phyloP scores from a whole-genome alignment of 164 flowering plant species.

The Piper longum region DNA sequence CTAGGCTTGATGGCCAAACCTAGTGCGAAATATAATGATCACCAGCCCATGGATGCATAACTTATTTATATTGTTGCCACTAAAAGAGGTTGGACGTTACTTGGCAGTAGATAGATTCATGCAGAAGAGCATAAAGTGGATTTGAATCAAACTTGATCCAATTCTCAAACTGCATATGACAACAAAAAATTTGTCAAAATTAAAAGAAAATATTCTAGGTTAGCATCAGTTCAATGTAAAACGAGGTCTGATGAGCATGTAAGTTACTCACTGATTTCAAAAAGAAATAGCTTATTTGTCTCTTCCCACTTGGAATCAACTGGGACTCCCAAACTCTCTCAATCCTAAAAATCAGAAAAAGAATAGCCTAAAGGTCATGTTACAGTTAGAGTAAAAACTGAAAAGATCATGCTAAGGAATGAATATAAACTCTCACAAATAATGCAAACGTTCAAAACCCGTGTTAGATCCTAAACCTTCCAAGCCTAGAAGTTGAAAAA shows the following conservation, averaged over 20 bases:
- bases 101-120: constrained; percentile 89
- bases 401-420: not conserved
- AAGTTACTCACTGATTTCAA: constrained; percentile 59
- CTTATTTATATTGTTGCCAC: too few species aligned
- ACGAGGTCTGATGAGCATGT: not conserved
- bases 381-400: not conserved
- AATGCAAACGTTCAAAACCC: constrained; percentile 96
- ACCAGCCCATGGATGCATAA: too few species aligned
- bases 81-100: constrained; percentile 20
- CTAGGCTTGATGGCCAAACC: too few species aligned
- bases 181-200: not conserved
- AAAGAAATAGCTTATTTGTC: constrained; percentile 60
- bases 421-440: constrained; percentile 36
- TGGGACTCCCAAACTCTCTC: constrained; percentile 95
- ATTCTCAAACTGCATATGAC: constrained; percentile 57
- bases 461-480: constrained; percentile 65
- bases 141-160: constrained; percentile 56
- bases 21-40: too few species aligned
- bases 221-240: too few species aligned
- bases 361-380: not conserved
- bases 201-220: not conserved
- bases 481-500: constrained; percentile 77
- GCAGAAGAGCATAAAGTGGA: constrained; percentile 81
- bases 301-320: constrained; percentile 56
- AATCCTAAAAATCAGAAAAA: constrained; percentile 34